A percentile compares a stretch with the other conserved stretches of the same genome.
These are phyloP conservation scores for Viola pubescens DNA, from an alignment of 441 rosid genomes.

Conservation along the genomic window DNA sequence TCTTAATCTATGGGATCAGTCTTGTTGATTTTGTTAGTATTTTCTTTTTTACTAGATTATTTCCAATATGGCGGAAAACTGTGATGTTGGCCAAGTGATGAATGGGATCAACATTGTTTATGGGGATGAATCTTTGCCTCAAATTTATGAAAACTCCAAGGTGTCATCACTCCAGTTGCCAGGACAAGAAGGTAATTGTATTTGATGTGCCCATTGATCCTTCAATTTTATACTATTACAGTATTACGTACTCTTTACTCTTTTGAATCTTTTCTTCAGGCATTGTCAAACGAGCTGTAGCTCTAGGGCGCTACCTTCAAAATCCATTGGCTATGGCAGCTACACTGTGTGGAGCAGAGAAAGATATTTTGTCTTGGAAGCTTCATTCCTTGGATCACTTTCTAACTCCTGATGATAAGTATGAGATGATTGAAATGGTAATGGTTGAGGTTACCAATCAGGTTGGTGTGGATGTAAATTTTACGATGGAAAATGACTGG, in stretches of 20 bases:
- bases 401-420: conserved; percentile 79
- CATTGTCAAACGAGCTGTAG: conserved; percentile 86
- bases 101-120: conserved; percentile 80
- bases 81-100: conserved; percentile 97
- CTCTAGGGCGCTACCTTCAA: conserved; percentile 92
- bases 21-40: not conserved
- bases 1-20: too few relatives aligned
- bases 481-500: conserved; percentile 93
- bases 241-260: not conserved
- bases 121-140: conserved; percentile 88
- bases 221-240: not conserved
- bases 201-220: not conserved
- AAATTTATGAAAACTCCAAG: conserved; percentile 86
- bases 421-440: conserved; percentile 79
- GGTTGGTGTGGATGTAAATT: conserved; percentile 86
- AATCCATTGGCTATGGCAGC: conserved; percentile 92
- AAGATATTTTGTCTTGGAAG: conserved; percentile 95
- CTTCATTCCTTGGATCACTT: conserved; percentile 63
- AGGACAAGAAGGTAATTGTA: conserved; percentile 51
- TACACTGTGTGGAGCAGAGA: conserved; percentile 86
- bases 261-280: conserved; percentile 27
- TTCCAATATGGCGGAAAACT: conserved; percentile 89
- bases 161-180: conserved; percentile 86
- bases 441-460: conserved; percentile 90
- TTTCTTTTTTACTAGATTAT: conserved; percentile 46